Evolutionary conservation across 495 filamentous ascomycete genomes (phyloP), one percentile per base, ranked within the genome.

Genomic region (Amniculicola lignicola): DNA sequence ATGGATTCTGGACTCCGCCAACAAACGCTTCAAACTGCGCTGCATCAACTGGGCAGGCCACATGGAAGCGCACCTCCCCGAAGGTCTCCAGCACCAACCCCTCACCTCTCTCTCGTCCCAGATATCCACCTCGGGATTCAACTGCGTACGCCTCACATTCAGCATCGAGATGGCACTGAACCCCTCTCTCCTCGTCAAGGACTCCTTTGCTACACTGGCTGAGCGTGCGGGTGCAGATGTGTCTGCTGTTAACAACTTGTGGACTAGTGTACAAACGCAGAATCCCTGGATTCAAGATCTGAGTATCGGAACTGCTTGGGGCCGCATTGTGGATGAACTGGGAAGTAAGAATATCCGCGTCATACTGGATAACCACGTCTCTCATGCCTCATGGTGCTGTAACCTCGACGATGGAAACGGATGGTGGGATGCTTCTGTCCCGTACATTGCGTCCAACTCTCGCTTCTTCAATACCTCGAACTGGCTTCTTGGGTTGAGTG

Each of bases 91-190:
- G 64, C 72, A 73, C 65, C 69, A 77, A 54, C 62, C 71, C 16
- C 38, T 77, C 18, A 65, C 68, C 51, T 62, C 62, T 64, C 70
- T 78, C 54, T 66, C 69, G 33, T 57, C 65, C 59, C 74, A 72
- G 67, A 72, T 79, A 64, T 41, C 65, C 28, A 29, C 50, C 18
- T 68, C 73, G 15, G 70, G 70, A 39, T 79, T 78, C 71, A 78
- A 78, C 71, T 79, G 77, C 67, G 75, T 79, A 40, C 76, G 77
- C 16, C 70, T 79, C 15, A 78, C 76, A 22, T 79, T 75, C 69
- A 70, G 67, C 39, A 77, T 72, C 67, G 77, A 79, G 62, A 74
- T 74, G 57, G 75, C 77, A 0, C 69, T 80, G 11, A 59, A 69
- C 63, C 73, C 72, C 1, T n/a, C 43, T 21, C 46, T 64, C 9